Conservation (phyloP, 2,329 filamentous ascomycete species). For the Clarireedia homoeocarpa region DNA sequence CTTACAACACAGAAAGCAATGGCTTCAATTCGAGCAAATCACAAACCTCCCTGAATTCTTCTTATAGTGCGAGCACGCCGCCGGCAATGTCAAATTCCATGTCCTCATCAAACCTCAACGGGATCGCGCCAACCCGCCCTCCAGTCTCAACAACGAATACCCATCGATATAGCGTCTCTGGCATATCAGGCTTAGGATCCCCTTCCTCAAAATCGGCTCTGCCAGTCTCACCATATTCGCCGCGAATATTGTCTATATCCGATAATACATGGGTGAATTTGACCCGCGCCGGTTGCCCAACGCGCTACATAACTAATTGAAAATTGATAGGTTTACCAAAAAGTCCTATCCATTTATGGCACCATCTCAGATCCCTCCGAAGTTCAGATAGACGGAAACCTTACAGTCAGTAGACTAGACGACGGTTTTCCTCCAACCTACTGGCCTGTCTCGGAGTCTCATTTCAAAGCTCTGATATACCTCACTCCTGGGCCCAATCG, state of each 20-base stretch:
- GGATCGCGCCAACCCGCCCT: constrained; percentile 44
- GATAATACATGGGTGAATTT: constrained; percentile 72
- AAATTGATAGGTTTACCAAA: constrained; percentile 70
- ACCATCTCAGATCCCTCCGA: constrained; percentile 67
- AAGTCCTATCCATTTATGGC: constrained; percentile 74
- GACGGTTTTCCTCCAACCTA: constrained; percentile 73
- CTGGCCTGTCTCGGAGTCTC: constrained; percentile 83
- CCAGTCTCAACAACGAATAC: constrained; percentile 33
- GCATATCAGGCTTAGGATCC: constrained; percentile 53
- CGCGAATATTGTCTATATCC: constrained; percentile 67
- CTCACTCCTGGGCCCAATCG: constrained; percentile 87
- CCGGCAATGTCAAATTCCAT: constrained; percentile 31
- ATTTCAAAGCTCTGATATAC: constrained; percentile 88
- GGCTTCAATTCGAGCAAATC: constrained; percentile 53
- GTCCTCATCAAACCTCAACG: constrained; percentile 55
- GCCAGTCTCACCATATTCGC: constrained; percentile 71
- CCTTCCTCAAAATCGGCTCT: constrained; percentile 46
- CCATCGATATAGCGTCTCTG: constrained; percentile 54
- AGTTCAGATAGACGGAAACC: constrained; percentile 64
- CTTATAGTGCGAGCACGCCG: constrained; percentile 49
- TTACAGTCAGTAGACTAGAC: constrained; percentile 76
- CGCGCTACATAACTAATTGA: constrained; percentile 10
- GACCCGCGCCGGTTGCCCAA: not conserved
- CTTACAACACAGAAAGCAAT: constrained; percentile 38
- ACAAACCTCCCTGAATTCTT: constrained; percentile 44